Conservation (phyloP, 2,329 filamentous ascomycete species). For the Fusarium anguioides region DNA sequence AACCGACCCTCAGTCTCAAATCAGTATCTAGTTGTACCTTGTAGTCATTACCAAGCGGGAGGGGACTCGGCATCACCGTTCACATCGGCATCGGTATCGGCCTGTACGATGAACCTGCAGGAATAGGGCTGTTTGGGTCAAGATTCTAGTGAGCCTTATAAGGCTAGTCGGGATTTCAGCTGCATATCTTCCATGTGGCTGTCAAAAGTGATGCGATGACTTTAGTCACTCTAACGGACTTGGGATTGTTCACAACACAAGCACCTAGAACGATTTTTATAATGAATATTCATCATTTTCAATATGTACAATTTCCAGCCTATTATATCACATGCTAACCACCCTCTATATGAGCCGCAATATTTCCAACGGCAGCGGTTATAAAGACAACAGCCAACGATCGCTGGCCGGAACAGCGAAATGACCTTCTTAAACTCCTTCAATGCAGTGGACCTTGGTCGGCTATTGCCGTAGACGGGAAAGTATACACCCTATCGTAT, state of each 20-base stretch:
- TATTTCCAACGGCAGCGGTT: neutral
- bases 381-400: constrained; percentile 8
- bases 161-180: neutral
- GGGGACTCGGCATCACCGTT: neutral
- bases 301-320: constrained; percentile 28
- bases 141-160: neutral
- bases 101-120: constrained; percentile 21
- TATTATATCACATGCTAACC: constrained; percentile 30
- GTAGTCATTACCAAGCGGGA: neutral
- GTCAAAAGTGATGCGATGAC: neutral
- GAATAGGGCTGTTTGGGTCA: neutral
- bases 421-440: constrained; percentile 21
- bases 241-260: too few relatives aligned
- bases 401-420: constrained; percentile 11
- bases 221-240: neutral
- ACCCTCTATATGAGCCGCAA: constrained; percentile 13
- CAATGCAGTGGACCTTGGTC: neutral
- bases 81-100: neutral
- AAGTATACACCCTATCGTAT: constrained; percentile 16
- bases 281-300: constrained; percentile 13
- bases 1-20: neutral
- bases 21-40: neutral
- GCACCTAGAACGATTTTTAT: neutral
- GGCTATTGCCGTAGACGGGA: neutral
- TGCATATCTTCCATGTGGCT: neutral